Conservation (phyloP, 768 basidiomycete genomes). For the Dendrothele bispora region DNA sequence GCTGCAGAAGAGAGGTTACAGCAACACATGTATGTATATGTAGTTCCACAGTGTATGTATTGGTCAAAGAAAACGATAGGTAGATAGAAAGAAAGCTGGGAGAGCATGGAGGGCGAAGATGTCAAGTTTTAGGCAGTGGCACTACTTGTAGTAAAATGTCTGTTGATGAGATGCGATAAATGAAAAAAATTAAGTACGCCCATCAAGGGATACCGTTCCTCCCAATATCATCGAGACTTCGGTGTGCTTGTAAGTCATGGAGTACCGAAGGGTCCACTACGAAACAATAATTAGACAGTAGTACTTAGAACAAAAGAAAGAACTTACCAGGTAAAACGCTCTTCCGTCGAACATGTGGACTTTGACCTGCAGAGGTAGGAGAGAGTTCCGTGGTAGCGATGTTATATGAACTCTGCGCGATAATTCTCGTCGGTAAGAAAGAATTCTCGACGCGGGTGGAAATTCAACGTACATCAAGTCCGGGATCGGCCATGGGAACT, state of each 20-base stretch:
- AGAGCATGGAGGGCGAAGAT: background rate
- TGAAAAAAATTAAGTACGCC: too few relatives aligned
- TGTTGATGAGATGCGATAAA: too few relatives aligned
- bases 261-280: constrained; percentile 86
- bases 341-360: constrained; percentile 89
- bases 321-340: constrained; percentile 86
- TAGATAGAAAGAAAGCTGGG: background rate
- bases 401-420: constrained; percentile 48
- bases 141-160: too few relatives aligned
- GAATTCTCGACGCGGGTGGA: constrained; percentile 14
- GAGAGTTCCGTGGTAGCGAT: constrained; percentile 65
- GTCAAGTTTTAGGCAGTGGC: background rate
- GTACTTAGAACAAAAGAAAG: constrained; percentile 14
- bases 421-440: too few relatives aligned
- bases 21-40: too few relatives aligned
- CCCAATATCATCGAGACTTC: constrained; percentile 66
- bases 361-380: constrained; percentile 44
- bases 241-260: constrained; percentile 84
- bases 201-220: constrained; percentile 12
- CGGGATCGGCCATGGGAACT: constrained; percentile 92
- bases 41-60: too few relatives aligned
- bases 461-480: constrained; percentile 65
- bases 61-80: background rate
- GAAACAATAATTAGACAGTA: constrained; percentile 12
- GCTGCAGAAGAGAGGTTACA: too few relatives aligned